phyloP scores from a whole-genome alignment of 176 grass and related monocot genomes.

The Typha latifolia region DNA sequence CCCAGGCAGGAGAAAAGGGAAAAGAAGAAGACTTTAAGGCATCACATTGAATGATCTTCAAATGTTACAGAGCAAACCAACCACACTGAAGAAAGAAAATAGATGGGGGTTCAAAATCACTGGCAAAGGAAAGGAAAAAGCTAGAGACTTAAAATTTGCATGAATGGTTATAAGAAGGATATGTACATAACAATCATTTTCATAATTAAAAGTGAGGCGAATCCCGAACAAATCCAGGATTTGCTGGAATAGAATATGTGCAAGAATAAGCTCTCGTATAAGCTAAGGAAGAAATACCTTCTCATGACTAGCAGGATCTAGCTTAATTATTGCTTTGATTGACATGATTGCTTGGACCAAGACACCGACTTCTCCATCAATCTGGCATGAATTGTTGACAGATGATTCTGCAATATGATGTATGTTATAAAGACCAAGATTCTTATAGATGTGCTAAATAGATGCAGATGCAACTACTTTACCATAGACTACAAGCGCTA shows the following conservation, averaged over 20 bases:
- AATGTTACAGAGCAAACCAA: too few relatives aligned
- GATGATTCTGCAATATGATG: slow-evolving; percentile 56
- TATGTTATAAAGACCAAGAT: background rate
- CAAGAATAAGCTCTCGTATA: background rate
- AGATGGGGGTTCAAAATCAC: too few relatives aligned
- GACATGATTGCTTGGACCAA: slow-evolving; percentile 95
- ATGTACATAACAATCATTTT: too few relatives aligned
- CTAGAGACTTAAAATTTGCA: too few relatives aligned
- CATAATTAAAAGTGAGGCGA: too few relatives aligned
- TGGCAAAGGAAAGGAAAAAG: too few relatives aligned
- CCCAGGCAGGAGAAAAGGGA: too few relatives aligned
- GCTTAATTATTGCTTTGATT: slow-evolving; percentile 79
- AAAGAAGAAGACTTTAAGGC: too few relatives aligned
- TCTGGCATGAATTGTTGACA: slow-evolving; percentile 35
- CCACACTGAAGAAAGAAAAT: too few relatives aligned
- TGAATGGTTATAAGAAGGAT: too few relatives aligned
- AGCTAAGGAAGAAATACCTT: slow-evolving; percentile 39
- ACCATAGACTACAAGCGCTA: slow-evolving; percentile 74
- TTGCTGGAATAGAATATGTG: background rate
- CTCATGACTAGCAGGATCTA: slow-evolving; percentile 61
- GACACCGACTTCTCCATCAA: slow-evolving; percentile 69
- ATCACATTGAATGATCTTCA: too few relatives aligned
- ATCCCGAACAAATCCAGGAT: too few relatives aligned
- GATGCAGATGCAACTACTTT: slow-evolving; percentile 27
- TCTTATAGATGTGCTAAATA: background rate